These are phyloP conservation scores for Sarocladium oryzae DNA, from an alignment of 2,329 filamentous ascomycete species.

Conservation along the genomic window DNA sequence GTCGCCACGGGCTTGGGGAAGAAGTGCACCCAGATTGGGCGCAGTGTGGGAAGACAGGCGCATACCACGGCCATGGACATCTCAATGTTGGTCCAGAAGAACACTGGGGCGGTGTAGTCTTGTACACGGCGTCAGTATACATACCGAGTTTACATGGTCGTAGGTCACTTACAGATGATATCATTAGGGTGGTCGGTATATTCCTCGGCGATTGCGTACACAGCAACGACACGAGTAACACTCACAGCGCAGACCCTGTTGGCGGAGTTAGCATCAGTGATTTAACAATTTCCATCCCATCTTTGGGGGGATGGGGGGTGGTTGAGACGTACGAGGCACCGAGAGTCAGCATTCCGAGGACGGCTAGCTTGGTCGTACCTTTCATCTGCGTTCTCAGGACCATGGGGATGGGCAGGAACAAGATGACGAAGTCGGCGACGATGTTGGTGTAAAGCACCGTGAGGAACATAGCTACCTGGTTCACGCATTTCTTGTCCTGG, in stretches of 20 bases:
- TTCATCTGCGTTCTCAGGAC: neutral
- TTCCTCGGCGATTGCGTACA: neutral
- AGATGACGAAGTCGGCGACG: neutral
- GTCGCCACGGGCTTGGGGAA: neutral
- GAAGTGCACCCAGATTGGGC: neutral
- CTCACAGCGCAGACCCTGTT: neutral
- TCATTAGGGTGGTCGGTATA: neutral
- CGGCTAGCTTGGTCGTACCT: neutral
- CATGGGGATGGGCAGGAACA: neutral
- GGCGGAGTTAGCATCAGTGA: too few species aligned
- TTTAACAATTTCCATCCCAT: too few species aligned
- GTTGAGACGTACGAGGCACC: neutral
- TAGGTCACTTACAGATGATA: neutral
- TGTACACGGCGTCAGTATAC: neutral
- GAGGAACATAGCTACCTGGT: neutral
- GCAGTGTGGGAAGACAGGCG: constrained; percentile 1
- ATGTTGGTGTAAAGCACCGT: constrained; percentile 3
- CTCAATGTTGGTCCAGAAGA: constrained; percentile 3
- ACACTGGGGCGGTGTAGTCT: constrained; percentile 1
- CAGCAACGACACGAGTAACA: neutral
- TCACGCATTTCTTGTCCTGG: neutral
- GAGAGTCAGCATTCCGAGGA: neutral
- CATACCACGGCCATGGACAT: constrained; percentile 2
- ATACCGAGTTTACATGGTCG: neutral
- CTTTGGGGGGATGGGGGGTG: neutral